Base-by-base conservation (phyloP, 495 filamentous ascomycete genomes). In the Aspergillus egyptiacus region DNA sequence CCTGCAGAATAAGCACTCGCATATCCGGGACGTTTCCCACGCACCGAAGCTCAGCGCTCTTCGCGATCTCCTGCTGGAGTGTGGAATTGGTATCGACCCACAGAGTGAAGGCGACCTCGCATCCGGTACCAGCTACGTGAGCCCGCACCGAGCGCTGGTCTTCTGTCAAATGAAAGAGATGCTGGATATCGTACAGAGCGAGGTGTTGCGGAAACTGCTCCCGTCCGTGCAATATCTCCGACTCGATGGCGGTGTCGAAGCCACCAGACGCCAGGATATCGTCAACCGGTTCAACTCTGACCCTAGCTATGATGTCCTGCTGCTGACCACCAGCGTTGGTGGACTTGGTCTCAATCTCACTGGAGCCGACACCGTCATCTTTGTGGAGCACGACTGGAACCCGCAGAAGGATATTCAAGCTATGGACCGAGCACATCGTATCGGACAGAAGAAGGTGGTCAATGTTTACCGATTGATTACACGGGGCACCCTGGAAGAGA, bases 161-260 rank as follows among this genome's bases (percentile, higher is more conserved):
- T 98, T 98, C 75, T 98, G 91, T 59, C 93, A 98, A 62, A 94
- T 97, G 86, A 96, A 96, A 64, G 94, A 97, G 64, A 98, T 97
- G 94, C 74, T 97, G 15, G 94, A 97, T 63, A 96, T 97, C 74
- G 94, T 98, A 9, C 90, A 96, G 60, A 86, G 85, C 52, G 86
- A 89, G 38, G 93, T 98, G 5, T 70, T 98, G 13, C 85, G 85
- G 56, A 82, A 83, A 51, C 74, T 95, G 56, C 79, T 98, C 7
- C 91, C 94, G 1, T 85, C 83, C 5, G 87, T 93, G 4, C 87
- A 89, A 36, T 96, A 83, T 62, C 78, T 96, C 33, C 88, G 94
- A 18, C 79, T 98, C 40, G 94, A 97, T 59, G 93, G 93, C 28
- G 77, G 82, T 15, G 91, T 96, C 24, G 91, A 96, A 63, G 84